Evolutionary conservation across 108 stramenopile genomes (phyloP), one percentile per base, ranked within the genome.

Genomic region (Bacterosira constricta): DNA sequence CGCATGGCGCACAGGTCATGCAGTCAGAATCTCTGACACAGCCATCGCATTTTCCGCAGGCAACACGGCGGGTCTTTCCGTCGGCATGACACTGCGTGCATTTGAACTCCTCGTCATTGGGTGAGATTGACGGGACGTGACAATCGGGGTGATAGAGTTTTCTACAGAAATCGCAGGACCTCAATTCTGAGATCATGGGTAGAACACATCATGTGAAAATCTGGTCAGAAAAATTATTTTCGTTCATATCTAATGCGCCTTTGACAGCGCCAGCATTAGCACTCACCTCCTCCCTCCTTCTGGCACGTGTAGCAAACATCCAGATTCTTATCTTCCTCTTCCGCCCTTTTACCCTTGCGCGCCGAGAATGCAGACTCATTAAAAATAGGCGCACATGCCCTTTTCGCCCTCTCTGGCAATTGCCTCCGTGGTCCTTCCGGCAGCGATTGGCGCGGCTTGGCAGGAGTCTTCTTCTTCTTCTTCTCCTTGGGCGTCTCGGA

Each of bases 1-100:
- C 56, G 38, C 76, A 77, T 46, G 23, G 18, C 3, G 57, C 76
- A 42, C 76, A 77, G 0, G 76, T 69, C 18, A 39, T 29, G 36
- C 76, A 77, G 21, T 77, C 62, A 6, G 23, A 13, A 12, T 56
- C 62, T n/a, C 68, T 54, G 0, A 36, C 56, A 47, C 76, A 77
- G 35, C 60, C 76, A 18, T 35, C 27, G 29, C 76, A 77, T 3
- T 49, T 53, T 4, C 76, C 76, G 38, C 76, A 77, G 15, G 73
- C 57, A 1, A 75, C 65, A 34, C 73, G 73, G 15, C 75, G 66
- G 15, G 37, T 54, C 57, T 46, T 67, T 25, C 47, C 49, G 1
- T 35, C 30, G 31, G 38, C 42, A 56, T 56, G 54, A 44, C 71
- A 73, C 10, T 54, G 42, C 4, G 20, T 29, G 42, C 71, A 58